A percentile compares a stretch with the other conserved stretches of the same genome.
Conservation (phyloP, 441 rosid species). For the Erysimum pusillum region DNA sequence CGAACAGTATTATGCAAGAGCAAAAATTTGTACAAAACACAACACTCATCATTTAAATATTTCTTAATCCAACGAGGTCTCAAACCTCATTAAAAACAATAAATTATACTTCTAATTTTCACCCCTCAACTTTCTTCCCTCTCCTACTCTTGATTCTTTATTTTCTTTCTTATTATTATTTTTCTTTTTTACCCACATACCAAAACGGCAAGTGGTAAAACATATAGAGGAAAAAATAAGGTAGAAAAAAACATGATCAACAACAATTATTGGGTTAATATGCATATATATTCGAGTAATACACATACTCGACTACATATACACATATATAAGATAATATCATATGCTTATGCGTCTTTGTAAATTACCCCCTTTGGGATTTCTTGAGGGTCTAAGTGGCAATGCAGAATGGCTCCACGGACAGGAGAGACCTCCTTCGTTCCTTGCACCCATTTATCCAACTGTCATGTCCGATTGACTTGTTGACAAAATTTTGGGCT, state of each 20-base stretch:
- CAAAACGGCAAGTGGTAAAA: slow-evolving; percentile 46
- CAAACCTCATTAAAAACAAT: slow-evolving; percentile 39
- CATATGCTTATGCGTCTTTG: slow-evolving; percentile 44
- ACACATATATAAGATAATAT: slow-evolving; percentile 34
- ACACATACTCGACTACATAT: slow-evolving; percentile 32
- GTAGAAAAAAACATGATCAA: slow-evolving; percentile 44
- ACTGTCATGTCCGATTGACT: slow-evolving; percentile 32
- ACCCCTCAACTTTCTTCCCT: slow-evolving; percentile 27
- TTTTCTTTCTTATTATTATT: neutral
- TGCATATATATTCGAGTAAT: slow-evolving; percentile 45
- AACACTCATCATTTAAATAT: slow-evolving; percentile 36
- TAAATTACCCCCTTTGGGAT: slow-evolving; percentile 12
- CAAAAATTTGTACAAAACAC: slow-evolving; percentile 36
- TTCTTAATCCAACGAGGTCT: slow-evolving; percentile 37
- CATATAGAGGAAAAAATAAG: slow-evolving; percentile 40
- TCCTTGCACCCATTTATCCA: slow-evolving; percentile 75
- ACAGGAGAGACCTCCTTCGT: slow-evolving; percentile 67
- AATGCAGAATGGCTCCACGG: slow-evolving; percentile 71
- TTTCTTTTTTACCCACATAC: slow-evolving; percentile 33
- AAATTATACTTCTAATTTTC: slow-evolving; percentile 15
- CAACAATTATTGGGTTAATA: slow-evolving; percentile 44
- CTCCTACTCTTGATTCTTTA: slow-evolving; percentile 35
- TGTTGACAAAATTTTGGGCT: slow-evolving; percentile 31
- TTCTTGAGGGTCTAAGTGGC: slow-evolving; percentile 53
- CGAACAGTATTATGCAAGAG: slow-evolving; percentile 18